Evolutionary conservation across 2,329 filamentous ascomycete species (phyloP), one percentile per base, ranked within the genome.

Genomic region (Claviceps paspali): DNA sequence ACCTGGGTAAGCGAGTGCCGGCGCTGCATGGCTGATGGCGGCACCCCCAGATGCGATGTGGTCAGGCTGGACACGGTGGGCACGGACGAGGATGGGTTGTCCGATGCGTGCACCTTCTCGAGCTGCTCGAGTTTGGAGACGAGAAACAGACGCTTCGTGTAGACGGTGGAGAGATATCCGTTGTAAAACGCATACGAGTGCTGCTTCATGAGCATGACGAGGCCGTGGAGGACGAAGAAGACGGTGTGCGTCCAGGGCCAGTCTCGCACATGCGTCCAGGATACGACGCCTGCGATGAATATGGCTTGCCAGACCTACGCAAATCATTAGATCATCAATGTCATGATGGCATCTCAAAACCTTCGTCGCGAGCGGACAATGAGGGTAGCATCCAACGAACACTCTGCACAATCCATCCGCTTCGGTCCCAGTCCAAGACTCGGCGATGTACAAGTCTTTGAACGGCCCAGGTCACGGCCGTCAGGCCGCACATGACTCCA

Each of bases 161-260:
- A 73, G 3, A 73, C 61, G 15, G 71, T 68, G 3, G 70, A 84
- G 35, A 79, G 61, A 43, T 86, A 71, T 6, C 82, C 82, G 47
- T 86, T 87, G 55, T 84, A 86, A 46, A 83, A 84, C 4, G 78
- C 69, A 49, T 83, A 86, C 14, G 76, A 80, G 52, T 86, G 82
- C 56, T 85, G 80, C 61, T 88, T 88, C 82, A 87, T 87, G 18
- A 87, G 53, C 67, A 86, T 79, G 3, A 81, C 73, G 38, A 87
- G 60, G 11, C 75, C 75, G 50, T 87, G 81, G 14, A 87, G 61
- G 8, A 82, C 75, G 35, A 83, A 81, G 53, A 82, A 85, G 14
- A 85, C 77, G 2, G 79, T 83, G 49, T 85, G 82, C 11, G 82
- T 83, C 82, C 82, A 87, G 1, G 81, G 79, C 82, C 82, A 88